A percentile compares a stretch with the other conserved stretches of the same genome.
Conservation (phyloP, 176 grass and related monocot species). For the Ensete glaucum region DNA sequence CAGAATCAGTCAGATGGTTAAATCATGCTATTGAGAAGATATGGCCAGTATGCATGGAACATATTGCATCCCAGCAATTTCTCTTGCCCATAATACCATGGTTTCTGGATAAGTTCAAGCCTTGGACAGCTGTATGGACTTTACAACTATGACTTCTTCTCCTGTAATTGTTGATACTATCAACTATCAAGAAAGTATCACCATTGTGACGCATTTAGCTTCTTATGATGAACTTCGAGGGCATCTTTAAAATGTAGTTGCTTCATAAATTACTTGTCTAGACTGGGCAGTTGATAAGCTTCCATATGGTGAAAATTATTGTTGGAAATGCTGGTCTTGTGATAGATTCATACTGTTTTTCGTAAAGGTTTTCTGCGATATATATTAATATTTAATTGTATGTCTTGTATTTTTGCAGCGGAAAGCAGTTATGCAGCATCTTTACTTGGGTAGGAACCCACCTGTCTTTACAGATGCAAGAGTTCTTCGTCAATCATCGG, state of each 20-base stretch:
- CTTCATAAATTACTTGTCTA: background rate
- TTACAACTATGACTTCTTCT: background rate
- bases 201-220: background rate
- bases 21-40: slow-evolving; percentile 84
- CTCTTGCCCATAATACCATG: slow-evolving; percentile 78
- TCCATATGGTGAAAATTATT: slow-evolving; percentile 15
- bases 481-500: slow-evolving; percentile 71
- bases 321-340: background rate
- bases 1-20: slow-evolving; percentile 88
- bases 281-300: background rate
- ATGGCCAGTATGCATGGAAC: slow-evolving; percentile 96
- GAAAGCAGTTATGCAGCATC: slow-evolving; percentile 74
- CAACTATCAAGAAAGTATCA: background rate
- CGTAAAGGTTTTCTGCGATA: slow-evolving; percentile 1
- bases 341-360: slow-evolving; percentile 18
- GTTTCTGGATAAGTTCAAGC: slow-evolving; percentile 97
- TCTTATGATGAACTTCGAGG: background rate
- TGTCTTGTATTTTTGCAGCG: slow-evolving; percentile 35
- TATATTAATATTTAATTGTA: slow-evolving; percentile 14
- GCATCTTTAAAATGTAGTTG: background rate
- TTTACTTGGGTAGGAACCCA: slow-evolving; percentile 91
- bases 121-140: slow-evolving; percentile 68
- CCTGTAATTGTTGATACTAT: background rate
- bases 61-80: slow-evolving; percentile 82
- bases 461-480: slow-evolving; percentile 74